Percentiles rank a stretch among this genome's conserved stretches.
These are phyloP conservation scores for Ophiostoma populinum DNA, from an alignment of 2,329 filamentous ascomycete species.

Conservation along the genomic window DNA sequence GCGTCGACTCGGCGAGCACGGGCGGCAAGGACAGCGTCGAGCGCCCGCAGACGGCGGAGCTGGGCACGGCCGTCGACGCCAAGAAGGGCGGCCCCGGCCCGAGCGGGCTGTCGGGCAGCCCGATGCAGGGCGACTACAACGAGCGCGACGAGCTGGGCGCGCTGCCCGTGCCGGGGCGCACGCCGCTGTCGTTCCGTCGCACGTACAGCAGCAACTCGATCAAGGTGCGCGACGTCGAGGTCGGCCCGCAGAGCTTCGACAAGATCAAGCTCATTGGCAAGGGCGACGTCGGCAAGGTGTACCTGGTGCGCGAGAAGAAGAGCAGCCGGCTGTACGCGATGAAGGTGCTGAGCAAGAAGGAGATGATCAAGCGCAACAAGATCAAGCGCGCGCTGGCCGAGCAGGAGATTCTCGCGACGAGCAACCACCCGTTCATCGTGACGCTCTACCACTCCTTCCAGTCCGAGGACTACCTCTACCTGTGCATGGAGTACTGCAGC, in stretches of 20 bases:
- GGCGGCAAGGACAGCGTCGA: slow-evolving; percentile 27
- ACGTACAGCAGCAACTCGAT: slow-evolving; percentile 99
- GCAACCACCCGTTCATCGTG: slow-evolving; percentile 97
- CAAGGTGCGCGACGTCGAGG: slow-evolving; percentile 93
- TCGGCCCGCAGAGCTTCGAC: slow-evolving; percentile 88
- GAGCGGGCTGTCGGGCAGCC: slow-evolving; percentile 1
- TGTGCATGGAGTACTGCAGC: slow-evolving; percentile 99
- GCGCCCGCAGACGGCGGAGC: slow-evolving; percentile 68
- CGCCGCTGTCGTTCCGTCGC: slow-evolving; percentile 64
- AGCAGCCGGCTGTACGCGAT: slow-evolving; percentile 89
- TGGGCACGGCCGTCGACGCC: slow-evolving; percentile 50
- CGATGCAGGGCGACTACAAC: slow-evolving; percentile 14
- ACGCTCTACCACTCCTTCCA: slow-evolving; percentile 98
- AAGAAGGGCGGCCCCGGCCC: slow-evolving; percentile 20
- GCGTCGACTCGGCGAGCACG: background rate
- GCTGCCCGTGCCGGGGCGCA: slow-evolving; percentile 50
- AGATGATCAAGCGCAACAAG: slow-evolving; percentile 99
- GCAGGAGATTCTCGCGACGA: slow-evolving; percentile 94
- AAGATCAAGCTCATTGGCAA: slow-evolving; percentile 99
- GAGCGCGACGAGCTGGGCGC: slow-evolving; percentile 37
- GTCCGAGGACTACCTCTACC: slow-evolving; percentile 92
- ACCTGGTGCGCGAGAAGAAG: slow-evolving; percentile 95
- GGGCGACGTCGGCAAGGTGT: slow-evolving; percentile 96
- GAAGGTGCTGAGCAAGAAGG: slow-evolving; percentile 97
- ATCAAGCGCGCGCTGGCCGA: slow-evolving; percentile 96